Percentiles rank a stretch among this genome's conserved stretches.
Evolutionary conservation across 495 filamentous ascomycete genomes (phyloP).

Genomic region (Talaromyces adpressus): DNA sequence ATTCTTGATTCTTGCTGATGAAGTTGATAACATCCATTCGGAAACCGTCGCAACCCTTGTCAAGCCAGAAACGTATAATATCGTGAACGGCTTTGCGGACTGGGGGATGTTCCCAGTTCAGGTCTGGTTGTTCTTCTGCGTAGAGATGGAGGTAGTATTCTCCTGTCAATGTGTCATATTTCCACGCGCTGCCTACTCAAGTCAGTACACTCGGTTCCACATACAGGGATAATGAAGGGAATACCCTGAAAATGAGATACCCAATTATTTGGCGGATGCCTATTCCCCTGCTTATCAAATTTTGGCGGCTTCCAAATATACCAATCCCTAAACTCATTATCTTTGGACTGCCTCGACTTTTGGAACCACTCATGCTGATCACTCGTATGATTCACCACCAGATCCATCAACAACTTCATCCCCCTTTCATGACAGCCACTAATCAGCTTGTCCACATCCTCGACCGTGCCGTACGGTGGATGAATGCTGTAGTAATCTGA

Average conservation of each 20-base stretch:
- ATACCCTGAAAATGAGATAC: conserved; percentile 49
- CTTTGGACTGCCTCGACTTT: conserved; percentile 53
- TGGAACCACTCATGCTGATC: conserved; percentile 72
- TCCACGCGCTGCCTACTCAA: conserved; percentile 50
- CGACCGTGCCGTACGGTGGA: conserved; percentile 52
- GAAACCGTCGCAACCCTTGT: conserved; percentile 62
- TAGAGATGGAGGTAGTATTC: conserved; percentile 71
- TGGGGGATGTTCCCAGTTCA: conserved; percentile 66
- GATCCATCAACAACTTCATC: conserved; percentile 67
- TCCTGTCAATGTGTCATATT: conserved; percentile 53
- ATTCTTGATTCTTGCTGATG: conserved; percentile 54
- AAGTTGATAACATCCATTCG: conserved; percentile 63
- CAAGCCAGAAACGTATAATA: conserved; percentile 66
- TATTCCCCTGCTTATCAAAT: conserved; percentile 50
- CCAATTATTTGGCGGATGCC: conserved; percentile 68
- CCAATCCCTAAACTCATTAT: conserved; percentile 58
- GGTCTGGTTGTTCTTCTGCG: conserved; percentile 57
- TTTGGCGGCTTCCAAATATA: conserved; percentile 65
- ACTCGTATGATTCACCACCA: conserved; percentile 77
- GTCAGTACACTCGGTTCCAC: no score
- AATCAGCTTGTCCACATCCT: conserved; percentile 59
- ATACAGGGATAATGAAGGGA: no score
- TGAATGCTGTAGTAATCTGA: conserved; percentile 60
- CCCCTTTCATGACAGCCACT: conserved; percentile 45
- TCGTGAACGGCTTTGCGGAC: conserved; percentile 58